Conservation (phyloP, 139 green algal species). For the Coelastrella sp. region DNA sequence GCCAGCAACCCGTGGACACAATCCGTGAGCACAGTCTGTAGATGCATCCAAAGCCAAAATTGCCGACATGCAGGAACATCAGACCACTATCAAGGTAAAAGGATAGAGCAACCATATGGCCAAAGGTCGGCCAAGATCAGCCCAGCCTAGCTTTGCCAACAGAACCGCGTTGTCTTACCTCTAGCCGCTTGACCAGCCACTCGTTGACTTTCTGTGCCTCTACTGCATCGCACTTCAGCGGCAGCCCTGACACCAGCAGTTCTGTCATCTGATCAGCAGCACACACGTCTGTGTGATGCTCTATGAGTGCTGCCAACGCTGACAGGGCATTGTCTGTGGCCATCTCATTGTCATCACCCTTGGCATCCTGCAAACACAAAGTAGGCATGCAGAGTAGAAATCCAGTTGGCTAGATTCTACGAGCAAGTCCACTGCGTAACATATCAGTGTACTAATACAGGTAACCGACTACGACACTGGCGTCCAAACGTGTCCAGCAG, state of each 20-base stretch:
- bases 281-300: conserved; percentile 59
- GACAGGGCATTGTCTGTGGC: conserved; percentile 88
- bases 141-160: not conserved
- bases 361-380: not conserved
- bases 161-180: conserved; percentile 42
- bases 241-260: conserved; percentile 73
- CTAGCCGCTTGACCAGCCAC: conserved; percentile 82
- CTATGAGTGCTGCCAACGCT: conserved; percentile 79
- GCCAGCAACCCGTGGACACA: not conserved
- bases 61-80: too few relatives aligned
- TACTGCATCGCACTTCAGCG: conserved; percentile 75
- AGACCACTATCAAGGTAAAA: not conserved
- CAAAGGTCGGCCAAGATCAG: not conserved
- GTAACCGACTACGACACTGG: too few relatives aligned
- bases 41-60: not conserved
- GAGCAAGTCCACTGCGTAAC: too few relatives aligned
- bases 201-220: conserved; percentile 86
- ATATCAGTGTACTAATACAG: too few relatives aligned
- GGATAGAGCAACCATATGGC: not conserved
- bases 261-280: conserved; percentile 41
- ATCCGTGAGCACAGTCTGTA: not conserved
- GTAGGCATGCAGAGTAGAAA: not conserved
- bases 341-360: conserved; percentile 77
- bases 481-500: too few relatives aligned
- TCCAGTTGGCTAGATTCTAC: too few relatives aligned